Conservation (phyloP, 805 yeast genomes). For the Ogataea pilisensis region DNA sequence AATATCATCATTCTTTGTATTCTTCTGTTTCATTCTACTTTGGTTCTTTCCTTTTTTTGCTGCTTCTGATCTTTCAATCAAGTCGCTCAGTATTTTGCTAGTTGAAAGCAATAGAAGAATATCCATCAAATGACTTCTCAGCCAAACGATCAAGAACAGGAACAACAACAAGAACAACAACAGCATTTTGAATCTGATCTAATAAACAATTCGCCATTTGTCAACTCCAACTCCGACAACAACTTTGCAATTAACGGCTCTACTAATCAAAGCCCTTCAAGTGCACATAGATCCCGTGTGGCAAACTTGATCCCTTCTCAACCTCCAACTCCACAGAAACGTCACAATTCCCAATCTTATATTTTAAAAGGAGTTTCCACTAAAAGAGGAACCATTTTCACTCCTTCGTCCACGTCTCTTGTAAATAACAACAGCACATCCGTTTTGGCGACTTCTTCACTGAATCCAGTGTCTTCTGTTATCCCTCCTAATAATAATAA, state of each 20-base stretch:
- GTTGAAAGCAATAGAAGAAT: too few species aligned
- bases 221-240: background rate
- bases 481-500: background rate
- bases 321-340: slow-evolving; percentile 27
- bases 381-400: slow-evolving; percentile 22
- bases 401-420: background rate
- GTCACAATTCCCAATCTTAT: slow-evolving; percentile 30
- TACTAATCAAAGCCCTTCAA: background rate
- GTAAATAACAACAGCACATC: background rate
- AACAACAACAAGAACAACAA: background rate
- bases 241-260: background rate
- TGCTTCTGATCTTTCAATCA: background rate
- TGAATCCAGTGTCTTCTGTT: background rate
- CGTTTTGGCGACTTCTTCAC: background rate
- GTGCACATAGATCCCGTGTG: slow-evolving; percentile 12
- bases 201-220: background rate
- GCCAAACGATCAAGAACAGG: background rate
- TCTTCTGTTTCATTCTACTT: too few species aligned
- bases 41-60: too few species aligned
- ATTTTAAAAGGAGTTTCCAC: slow-evolving; percentile 14
- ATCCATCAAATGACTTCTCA: background rate
- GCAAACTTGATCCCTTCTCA: slow-evolving; percentile 12
- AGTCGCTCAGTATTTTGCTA: too few species aligned
- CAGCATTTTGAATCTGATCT: background rate
- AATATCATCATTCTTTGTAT: too few species aligned